Evolutionary conservation across 495 filamentous ascomycete species (phyloP), one percentile per base, ranked within the genome.

Genomic region (Penicillium canariense): DNA sequence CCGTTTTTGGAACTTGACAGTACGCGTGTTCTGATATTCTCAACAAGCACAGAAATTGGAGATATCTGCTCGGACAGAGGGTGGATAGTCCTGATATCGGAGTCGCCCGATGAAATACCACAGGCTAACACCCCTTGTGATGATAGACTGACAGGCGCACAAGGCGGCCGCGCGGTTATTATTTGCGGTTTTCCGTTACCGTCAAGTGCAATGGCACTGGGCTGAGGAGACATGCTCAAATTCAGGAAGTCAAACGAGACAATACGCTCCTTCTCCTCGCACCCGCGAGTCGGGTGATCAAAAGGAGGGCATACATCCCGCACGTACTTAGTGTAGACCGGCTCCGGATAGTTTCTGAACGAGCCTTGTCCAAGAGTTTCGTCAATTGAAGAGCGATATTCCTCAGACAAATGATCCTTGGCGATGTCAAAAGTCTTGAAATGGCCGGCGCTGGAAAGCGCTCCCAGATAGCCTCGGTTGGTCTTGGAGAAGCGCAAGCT

Each of bases 161-260:
- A 79, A 10, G 85, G 83, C 56, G 85, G 84, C 49, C 83, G 81
- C 7, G 88, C 61, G 20, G 76, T 78, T n/a, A 77, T 57, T 20
- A 91, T 80, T 14, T 84, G 84, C 40, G 91, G 77, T 3, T 75
- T 68, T n/a, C 87, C 84, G 64, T 83, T 84, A 5, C 84, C 85
- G 40, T 86, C 79, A 14, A 92, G 71, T 5, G 86, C 84, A 55
- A 96, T 73, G 30, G 84, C 78, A 43, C 83, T 82, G 18, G 87
- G 83, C 44, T 84, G 85, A 36, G 85, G 70, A 8, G 80, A 72
- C 2, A 78, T 40, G 72, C 81, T 84, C 71, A 77, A 81, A 64
- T 62, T 88, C 49, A 95, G 76, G 77, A 90, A 96, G 62, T 97
- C 92, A 67, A 96, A 96, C 1, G 87, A 88, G 0, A 94, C 87